Evolutionary conservation across 768 basidiomycete genomes (phyloP).

Genomic region (Suillus fuscotomentosus): DNA sequence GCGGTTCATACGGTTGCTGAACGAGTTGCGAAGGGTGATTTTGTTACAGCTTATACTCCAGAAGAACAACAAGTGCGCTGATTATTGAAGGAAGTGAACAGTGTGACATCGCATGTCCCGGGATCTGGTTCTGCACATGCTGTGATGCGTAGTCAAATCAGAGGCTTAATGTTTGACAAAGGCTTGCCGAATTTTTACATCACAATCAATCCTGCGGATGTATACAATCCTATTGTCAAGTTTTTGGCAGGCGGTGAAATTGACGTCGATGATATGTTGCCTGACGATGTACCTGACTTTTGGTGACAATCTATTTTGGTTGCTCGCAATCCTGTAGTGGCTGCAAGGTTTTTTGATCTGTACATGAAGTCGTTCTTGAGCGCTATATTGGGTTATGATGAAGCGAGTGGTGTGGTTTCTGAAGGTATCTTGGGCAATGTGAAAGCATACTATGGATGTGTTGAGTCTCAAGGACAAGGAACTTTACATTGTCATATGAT

Average conservation of each 20-base stretch:
- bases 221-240: not conserved
- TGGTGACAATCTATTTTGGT: not conserved
- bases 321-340: not conserved
- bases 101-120: too few species aligned
- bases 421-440: too few species aligned
- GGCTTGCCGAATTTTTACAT: not conserved
- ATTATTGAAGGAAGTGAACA: too few species aligned
- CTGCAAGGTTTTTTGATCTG: not conserved
- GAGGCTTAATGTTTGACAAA: too few species aligned
- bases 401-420: too few species aligned
- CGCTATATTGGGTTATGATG: not conserved
- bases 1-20: too few species aligned
- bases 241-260: not conserved
- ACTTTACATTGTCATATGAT: not conserved
- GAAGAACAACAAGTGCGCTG: too few species aligned
- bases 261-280: not conserved
- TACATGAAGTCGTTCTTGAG: not conserved
- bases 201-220: not conserved
- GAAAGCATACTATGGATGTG: not conserved
- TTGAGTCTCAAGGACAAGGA: not conserved
- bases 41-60: too few species aligned
- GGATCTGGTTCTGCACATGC: too few species aligned
- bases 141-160: too few species aligned
- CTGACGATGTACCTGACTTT: not conserved
- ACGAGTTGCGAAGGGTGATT: too few species aligned